phyloP scores from a whole-genome alignment of 2,329 filamentous ascomycete species.

The Arachnomyces sp. region DNA sequence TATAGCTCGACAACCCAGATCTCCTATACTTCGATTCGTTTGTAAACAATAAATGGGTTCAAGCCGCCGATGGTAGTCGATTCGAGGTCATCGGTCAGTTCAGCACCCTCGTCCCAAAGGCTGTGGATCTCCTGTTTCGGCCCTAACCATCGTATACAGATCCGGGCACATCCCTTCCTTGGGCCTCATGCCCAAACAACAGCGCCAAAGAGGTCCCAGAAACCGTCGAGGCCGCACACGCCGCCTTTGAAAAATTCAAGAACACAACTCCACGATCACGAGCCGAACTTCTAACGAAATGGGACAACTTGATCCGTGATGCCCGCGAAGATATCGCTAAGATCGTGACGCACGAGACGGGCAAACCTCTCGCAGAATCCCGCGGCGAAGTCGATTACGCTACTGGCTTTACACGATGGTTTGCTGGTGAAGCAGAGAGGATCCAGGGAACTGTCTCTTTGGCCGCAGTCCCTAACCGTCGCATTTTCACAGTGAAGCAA shows the following conservation, averaged over 20 bases:
- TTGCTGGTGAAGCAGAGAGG: conserved; percentile 67
- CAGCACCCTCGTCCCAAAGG: background rate
- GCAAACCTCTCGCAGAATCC: conserved; percentile 70
- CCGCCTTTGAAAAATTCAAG: conserved; percentile 53
- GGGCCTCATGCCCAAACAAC: conserved; percentile 45
- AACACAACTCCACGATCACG: conserved; percentile 53
- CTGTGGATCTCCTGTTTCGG: no score
- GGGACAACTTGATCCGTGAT: conserved; percentile 56
- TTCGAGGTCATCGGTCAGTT: conserved; percentile 43
- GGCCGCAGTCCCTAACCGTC: conserved; percentile 60
- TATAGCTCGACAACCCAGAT: conserved; percentile 39
- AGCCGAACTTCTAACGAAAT: conserved; percentile 56
- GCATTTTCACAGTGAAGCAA: conserved; percentile 71
- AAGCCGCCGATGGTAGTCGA: conserved; percentile 38
- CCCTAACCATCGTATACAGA: conserved; percentile 24
- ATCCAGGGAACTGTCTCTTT: conserved; percentile 68
- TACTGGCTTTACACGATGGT: conserved; percentile 72
- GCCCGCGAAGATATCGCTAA: conserved; percentile 64
- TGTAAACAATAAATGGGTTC: conserved; percentile 41
- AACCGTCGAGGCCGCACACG: conserved; percentile 51
- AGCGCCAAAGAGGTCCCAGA: conserved; percentile 51
- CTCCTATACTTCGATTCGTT: conserved; percentile 45
- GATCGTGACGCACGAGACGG: conserved; percentile 84
- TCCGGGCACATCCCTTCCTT: conserved; percentile 43
- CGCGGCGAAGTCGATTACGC: conserved; percentile 65